A percentile compares a stretch with the other conserved stretches of the same genome.
Conservation (phyloP, 441 rosid species). For the Melastoma candidum region DNA sequence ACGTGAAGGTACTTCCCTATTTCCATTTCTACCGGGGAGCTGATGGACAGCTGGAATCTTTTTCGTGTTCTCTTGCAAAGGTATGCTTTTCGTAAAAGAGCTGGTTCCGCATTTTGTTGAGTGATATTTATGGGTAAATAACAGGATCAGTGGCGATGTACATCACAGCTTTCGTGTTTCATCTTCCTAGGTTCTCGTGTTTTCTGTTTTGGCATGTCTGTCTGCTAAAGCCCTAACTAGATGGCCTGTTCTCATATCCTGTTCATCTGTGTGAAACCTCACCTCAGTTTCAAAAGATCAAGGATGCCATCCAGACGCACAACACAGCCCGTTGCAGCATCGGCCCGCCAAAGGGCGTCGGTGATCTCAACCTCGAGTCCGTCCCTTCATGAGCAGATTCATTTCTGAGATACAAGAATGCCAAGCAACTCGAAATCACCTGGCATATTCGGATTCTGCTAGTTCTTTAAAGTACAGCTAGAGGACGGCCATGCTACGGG, state of each 20-base stretch:
- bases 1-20: constrained; percentile 85
- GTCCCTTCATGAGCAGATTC: constrained; percentile 9
- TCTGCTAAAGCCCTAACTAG: not conserved
- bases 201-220: not conserved
- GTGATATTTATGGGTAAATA: not conserved
- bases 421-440: no score
- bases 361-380: constrained; percentile 49
- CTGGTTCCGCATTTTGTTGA: constrained; percentile 1
- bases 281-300: constrained; percentile 86
- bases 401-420: no score
- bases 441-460: no score
- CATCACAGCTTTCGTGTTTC: not conserved
- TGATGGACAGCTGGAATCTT: constrained; percentile 81
- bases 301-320: constrained; percentile 66
- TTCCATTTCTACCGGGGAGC: constrained; percentile 95
- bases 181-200: not conserved
- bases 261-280: not conserved
- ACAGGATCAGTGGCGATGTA: not conserved
- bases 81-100: constrained; percentile 13
- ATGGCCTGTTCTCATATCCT: not conserved
- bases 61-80: constrained; percentile 96
- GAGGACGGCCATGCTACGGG: no score
- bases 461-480: no score
- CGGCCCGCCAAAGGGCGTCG: constrained; percentile 45
- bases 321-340: constrained; percentile 43